Evolutionary conservation across 192 early-diverging fungal genomes (phyloP).

Genomic region (Anaeromyces robustus): DNA sequence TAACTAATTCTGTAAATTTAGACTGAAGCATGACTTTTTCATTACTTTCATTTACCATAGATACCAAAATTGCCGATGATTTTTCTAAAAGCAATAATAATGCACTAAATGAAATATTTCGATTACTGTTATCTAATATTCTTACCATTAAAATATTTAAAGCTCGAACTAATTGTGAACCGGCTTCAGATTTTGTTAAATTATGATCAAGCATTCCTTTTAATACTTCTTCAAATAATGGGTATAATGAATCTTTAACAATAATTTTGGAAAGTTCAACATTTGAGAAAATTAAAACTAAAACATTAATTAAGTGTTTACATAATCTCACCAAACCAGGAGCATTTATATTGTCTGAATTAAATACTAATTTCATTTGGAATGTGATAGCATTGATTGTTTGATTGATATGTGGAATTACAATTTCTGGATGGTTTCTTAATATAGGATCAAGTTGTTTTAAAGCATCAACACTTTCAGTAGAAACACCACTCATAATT

Average conservation of each 20-base stretch:
- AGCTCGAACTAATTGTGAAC: constrained; percentile 42
- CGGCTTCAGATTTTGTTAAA: constrained; percentile 38
- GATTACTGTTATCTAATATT: constrained; percentile 74
- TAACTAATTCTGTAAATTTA: constrained; percentile 73
- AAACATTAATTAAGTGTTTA: constrained; percentile 59
- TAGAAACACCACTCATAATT: constrained; percentile 43
- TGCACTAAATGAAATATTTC: constrained; percentile 57
- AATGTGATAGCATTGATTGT: constrained; percentile 56
- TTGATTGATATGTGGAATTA: constrained; percentile 42
- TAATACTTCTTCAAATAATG: constrained; percentile 61
- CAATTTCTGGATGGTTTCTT: constrained; percentile 23
- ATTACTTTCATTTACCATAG: constrained; percentile 10
- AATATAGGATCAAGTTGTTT: constrained; percentile 56
- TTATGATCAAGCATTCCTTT: constrained; percentile 62
- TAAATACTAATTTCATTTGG: constrained; percentile 58
- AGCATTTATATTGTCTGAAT: constrained; percentile 27
- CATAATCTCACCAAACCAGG: constrained; percentile 36
- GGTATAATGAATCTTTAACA: constrained; percentile 42
- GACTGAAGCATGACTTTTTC: constrained; percentile 23
- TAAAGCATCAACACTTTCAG: constrained; percentile 53
- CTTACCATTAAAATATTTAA: constrained; percentile 80
- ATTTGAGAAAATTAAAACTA: constrained; percentile 62
- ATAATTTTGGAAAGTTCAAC: constrained; percentile 47
- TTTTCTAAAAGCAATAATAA: background rate
- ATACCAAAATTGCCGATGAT: constrained; percentile 4